Evolutionary conservation across 352 stramenopile genomes (phyloP).

Genomic region (Elongisporangium prolatum): DNA sequence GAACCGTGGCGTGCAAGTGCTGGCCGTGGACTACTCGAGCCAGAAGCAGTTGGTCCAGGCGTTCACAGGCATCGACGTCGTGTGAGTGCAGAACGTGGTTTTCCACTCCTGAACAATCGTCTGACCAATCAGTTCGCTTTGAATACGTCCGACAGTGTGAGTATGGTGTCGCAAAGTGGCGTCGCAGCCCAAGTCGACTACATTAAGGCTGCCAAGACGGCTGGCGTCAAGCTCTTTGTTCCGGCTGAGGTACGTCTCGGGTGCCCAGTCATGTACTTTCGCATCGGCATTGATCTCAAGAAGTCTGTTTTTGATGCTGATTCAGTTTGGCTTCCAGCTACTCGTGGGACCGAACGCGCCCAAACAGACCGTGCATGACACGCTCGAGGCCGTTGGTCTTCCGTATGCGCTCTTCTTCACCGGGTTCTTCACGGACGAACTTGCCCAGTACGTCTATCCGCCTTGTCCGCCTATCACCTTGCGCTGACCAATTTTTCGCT

Average conservation of each 20-base stretch:
- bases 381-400: constrained; percentile 9
- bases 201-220: constrained; percentile 12
- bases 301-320: too few species aligned
- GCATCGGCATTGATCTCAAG: too few species aligned
- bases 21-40: constrained; percentile 17
- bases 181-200: constrained; percentile 10
- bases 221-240: constrained; percentile 22
- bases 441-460: background rate
- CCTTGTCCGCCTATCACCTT: too few species aligned
- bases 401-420: constrained; percentile 18
- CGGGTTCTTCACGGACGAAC: constrained; percentile 14
- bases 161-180: constrained; percentile 7
- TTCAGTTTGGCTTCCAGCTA: constrained; percentile 10
- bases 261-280: too few species aligned
- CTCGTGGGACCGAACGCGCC: constrained; percentile 10
- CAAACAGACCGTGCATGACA: constrained; percentile 15
- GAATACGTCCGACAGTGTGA: background rate
- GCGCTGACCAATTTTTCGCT: too few species aligned
- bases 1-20: constrained; percentile 13
- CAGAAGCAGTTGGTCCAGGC: constrained; percentile 13
- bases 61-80: constrained; percentile 10
- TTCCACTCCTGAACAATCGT: too few species aligned
- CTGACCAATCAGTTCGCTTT: background rate
- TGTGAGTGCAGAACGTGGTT: too few species aligned
- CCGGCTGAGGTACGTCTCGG: background rate